These are phyloP conservation scores for Halophytophthora batemanensis DNA, from an alignment of 352 stramenopile species.

Conservation along the genomic window DNA sequence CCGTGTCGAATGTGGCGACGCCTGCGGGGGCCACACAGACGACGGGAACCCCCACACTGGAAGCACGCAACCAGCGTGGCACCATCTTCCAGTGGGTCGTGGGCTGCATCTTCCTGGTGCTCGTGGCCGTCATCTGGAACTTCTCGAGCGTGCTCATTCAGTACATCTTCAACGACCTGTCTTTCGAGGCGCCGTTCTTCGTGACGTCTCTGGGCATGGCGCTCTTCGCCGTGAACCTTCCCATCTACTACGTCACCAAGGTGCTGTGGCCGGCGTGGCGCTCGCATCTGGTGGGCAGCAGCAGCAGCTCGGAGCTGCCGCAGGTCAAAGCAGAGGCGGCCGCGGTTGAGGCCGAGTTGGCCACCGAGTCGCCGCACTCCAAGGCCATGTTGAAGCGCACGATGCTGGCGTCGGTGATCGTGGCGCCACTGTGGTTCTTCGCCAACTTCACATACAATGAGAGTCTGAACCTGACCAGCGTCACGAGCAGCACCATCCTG, in stretches of 20 bases:
- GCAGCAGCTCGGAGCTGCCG: conserved; percentile 14
- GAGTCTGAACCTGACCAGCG: conserved; percentile 89
- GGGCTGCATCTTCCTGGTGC: conserved; percentile 59
- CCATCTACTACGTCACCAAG: conserved; percentile 60
- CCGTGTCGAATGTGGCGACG: conserved; percentile 21
- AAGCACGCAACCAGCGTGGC: conserved; percentile 22
- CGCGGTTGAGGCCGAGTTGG: conserved; percentile 7
- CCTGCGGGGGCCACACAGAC: conserved; percentile 5
- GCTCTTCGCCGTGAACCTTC: conserved; percentile 76
- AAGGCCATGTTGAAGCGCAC: conserved; percentile 31
- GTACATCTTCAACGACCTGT: conserved; percentile 84
- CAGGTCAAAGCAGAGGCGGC: conserved; percentile 17
- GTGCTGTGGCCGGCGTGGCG: conserved; percentile 28
- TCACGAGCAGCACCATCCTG: conserved; percentile 95
- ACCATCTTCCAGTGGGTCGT: conserved; percentile 58
- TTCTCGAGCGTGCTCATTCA: conserved; percentile 82
- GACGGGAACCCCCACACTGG: conserved; percentile 2
- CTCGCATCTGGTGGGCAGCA: background rate
- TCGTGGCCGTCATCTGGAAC: conserved; percentile 74
- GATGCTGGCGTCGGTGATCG: conserved; percentile 40
- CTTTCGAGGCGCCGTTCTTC: conserved; percentile 81
- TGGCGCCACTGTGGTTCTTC: conserved; percentile 94
- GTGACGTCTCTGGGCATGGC: conserved; percentile 80
- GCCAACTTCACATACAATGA: conserved; percentile 95
- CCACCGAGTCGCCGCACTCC: conserved; percentile 20